A percentile compares a stretch with the other conserved stretches of the same genome.
Evolutionary conservation across 2,329 filamentous ascomycete species (phyloP).

Genomic region (Aspergillus quadricinctus): DNA sequence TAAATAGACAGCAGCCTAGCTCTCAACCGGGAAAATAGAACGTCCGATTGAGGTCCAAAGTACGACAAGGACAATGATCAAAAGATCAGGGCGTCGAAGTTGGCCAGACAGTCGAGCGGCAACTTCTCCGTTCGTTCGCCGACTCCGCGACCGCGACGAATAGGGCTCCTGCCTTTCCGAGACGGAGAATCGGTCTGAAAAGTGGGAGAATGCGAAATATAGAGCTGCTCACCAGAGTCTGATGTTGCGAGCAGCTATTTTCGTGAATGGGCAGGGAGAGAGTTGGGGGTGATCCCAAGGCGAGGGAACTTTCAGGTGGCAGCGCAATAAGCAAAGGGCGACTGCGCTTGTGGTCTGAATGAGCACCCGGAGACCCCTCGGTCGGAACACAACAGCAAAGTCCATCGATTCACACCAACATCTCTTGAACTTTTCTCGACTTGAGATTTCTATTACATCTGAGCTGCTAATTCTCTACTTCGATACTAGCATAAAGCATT

Average conservation of each 20-base stretch:
- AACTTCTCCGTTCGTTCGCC: slow-evolving; percentile 13
- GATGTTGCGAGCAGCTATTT: neutral
- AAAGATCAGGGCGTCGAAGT: neutral
- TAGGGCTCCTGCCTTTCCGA: neutral
- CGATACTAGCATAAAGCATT: no score
- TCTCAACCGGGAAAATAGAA: neutral
- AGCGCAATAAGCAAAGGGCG: slow-evolving; percentile 2
- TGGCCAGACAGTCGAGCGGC: slow-evolving; percentile 8
- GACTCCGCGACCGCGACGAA: slow-evolving; percentile 16
- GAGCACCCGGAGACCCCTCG: slow-evolving; percentile 5
- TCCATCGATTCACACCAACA: neutral
- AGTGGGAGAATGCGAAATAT: slow-evolving; percentile 1
- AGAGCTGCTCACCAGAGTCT: neutral
- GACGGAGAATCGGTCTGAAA: neutral
- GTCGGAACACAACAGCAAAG: neutral
- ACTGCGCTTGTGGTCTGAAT: slow-evolving; percentile 11
- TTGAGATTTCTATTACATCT: no score
- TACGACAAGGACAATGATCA: neutral
- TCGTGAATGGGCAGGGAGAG: neutral
- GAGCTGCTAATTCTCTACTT: no score
- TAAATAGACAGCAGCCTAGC: neutral
- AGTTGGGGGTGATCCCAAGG: neutral
- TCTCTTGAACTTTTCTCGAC: neutral
- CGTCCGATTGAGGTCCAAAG: neutral
- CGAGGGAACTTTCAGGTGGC: slow-evolving; percentile 7